These are phyloP conservation scores for Saccharomyces hybrid DNA, from an alignment of 1,139 yeast species.

Conservation along the genomic window DNA sequence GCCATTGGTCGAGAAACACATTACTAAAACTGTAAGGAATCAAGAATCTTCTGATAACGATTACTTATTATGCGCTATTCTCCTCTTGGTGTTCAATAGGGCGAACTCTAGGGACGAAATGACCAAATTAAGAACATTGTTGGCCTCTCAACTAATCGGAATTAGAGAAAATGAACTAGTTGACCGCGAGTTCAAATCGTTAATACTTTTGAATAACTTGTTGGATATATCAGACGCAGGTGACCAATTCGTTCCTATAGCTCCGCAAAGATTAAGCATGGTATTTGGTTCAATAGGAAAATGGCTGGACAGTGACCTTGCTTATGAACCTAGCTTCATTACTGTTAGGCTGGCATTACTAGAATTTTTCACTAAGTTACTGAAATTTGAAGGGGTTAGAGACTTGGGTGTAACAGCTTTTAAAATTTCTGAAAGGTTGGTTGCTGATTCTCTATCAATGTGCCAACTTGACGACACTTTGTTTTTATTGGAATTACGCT, in stretches of 20 bases:
- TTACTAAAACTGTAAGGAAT: constrained; percentile 26
- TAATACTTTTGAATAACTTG: constrained; percentile 47
- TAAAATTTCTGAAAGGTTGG: constrained; percentile 30
- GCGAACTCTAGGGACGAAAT: constrained; percentile 35
- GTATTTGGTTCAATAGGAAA: constrained; percentile 45
- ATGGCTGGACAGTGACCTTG: constrained; percentile 57
- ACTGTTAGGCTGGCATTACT: constrained; percentile 47
- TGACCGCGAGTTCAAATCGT: constrained; percentile 38
- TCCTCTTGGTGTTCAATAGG: constrained; percentile 36
- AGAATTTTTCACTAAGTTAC: constrained; percentile 37
- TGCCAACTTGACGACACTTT: constrained; percentile 37
- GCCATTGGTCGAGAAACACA: constrained; percentile 31
- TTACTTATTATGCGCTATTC: constrained; percentile 33
- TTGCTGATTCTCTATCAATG: constrained; percentile 47
- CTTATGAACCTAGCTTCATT: constrained; percentile 50
- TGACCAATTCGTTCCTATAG: constrained; percentile 35
- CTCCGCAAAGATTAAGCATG: constrained; percentile 57
- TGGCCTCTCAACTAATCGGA: constrained; percentile 62
- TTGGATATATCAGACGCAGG: constrained; percentile 23
- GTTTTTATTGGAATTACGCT: constrained; percentile 36
- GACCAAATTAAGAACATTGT: constrained; percentile 34
- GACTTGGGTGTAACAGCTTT: constrained; percentile 6
- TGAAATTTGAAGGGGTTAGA: constrained; percentile 16
- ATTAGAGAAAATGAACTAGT: constrained; percentile 39
- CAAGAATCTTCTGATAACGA: background rate